These are phyloP conservation scores for Acrocalymma vagum DNA, from an alignment of 2,329 filamentous ascomycete species.

Conservation along the genomic window DNA sequence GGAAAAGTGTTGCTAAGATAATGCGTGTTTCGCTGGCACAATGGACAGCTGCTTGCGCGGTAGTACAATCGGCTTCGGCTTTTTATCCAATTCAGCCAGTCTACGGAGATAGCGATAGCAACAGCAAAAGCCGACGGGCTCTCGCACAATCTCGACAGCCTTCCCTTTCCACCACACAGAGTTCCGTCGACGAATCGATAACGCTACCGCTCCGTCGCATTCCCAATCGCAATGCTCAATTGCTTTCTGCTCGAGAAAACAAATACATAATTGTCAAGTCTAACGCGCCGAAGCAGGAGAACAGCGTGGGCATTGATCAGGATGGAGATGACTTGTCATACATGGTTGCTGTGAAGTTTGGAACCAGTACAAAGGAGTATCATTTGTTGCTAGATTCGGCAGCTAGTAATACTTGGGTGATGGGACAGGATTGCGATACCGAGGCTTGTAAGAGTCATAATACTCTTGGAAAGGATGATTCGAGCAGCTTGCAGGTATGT, in stretches of 20 bases:
- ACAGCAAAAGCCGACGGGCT: no score
- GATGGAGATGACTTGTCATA: slow-evolving; percentile 65
- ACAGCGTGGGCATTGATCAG: slow-evolving; percentile 61
- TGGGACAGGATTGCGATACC: slow-evolving; percentile 73
- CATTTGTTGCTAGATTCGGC: slow-evolving; percentile 65
- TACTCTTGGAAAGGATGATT: slow-evolving; percentile 72
- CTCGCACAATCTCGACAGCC: no score
- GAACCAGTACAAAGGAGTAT: slow-evolving; percentile 59
- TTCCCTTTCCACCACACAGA: no score
- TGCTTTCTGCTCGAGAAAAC: slow-evolving; percentile 55
- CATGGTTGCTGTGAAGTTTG: slow-evolving; percentile 60
- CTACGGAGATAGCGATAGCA: no score
- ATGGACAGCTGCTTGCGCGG: no score
- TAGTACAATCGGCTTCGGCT: no score
- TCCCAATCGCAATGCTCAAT: no score
- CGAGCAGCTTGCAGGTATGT: slow-evolving; percentile 64
- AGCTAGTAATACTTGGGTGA: slow-evolving; percentile 80
- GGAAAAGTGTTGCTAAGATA: no score
- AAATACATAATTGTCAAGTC: slow-evolving; percentile 53
- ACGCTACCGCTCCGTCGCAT: slow-evolving; percentile 40
- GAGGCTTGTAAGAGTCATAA: slow-evolving; percentile 74
- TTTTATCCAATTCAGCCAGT: no score
- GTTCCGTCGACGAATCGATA: slow-evolving; percentile 10
- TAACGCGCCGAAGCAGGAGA: slow-evolving; percentile 41
- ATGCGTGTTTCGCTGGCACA: no score